Base-by-base conservation (phyloP, 2,329 filamentous ascomycete genomes). In the Lojkania enalia region DNA sequence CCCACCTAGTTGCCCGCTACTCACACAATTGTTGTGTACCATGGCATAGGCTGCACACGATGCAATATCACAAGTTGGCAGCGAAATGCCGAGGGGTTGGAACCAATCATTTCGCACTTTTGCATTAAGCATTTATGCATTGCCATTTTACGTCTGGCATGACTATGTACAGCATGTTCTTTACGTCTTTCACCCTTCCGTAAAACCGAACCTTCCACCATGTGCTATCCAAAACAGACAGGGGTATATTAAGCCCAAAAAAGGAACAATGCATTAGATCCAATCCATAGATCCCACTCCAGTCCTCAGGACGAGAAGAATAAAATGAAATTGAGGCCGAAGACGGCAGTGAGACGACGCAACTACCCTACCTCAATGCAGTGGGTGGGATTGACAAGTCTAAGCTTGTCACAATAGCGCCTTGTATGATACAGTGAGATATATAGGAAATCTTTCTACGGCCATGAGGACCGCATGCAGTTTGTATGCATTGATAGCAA, bases 181-280 rank as follows among this genome's bases (percentile, higher is more conserved):
- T 3, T 35, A 31, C 15, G 12, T 3, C 4, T 19, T 23, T 33
- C 20, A 12, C 6, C 25, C 21, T 39, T 4, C n/a, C 18, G 11
- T 15, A n/a, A 13, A 6, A 7, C 21, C n/a, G 7, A 25, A 23
- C 20, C 13, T 36, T n/a, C 40, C 25, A 18, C 3, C 13, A 32
- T 20, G n/a, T 23, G 4, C 19, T 35, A 9, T 5, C 15, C 38
- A 25, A 15, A 11, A 11, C 19, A 33, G 6, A 11, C 41, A 44
- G 51, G 51, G 51, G 51, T 54, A 54, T 54, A 49, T 49, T 36
- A 44, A 46, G 46, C 42, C 42, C 46, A 37, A 46, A 30, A 45
- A 40, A n/a, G n/a, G n/a, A n/a, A 57, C 33, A 36, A 36, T 44
- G 57, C 49, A 63, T 63, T 63, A 64, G 54, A 61, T 60, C 57